Conservation (phyloP, 345 rosid species). For the Isatis tinctoria region DNA sequence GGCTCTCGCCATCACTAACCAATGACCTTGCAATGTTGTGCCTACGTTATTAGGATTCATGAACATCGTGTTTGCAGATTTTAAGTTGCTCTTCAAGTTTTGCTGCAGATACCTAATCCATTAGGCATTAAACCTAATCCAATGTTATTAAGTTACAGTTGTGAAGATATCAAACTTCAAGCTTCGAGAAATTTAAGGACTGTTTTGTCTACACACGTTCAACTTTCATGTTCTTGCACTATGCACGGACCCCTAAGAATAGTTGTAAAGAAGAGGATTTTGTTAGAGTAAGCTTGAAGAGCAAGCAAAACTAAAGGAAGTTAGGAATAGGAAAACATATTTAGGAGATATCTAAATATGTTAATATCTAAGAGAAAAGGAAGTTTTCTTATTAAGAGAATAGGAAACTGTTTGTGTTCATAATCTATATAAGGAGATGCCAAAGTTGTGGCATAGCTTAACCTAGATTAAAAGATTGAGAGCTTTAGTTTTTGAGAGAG, state of each 20-base stretch:
- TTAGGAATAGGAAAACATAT: no score
- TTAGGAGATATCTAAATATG: no score
- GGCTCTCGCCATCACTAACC: constrained; percentile 64
- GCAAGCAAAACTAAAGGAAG: no score
- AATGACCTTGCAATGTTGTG: constrained; percentile 54
- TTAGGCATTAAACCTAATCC: not conserved
- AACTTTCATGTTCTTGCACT: not conserved
- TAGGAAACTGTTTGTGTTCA: no score
- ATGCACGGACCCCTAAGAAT: not conserved
- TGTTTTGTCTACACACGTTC: not conserved
- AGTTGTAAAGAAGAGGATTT: not conserved
- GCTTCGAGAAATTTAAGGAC: not conserved
- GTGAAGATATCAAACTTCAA: not conserved
- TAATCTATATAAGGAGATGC: no score
- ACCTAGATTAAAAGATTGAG: no score
- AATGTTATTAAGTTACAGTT: not conserved
- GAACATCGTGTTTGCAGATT: constrained; percentile 47
- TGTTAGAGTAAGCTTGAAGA: no score
- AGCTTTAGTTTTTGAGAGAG: no score
- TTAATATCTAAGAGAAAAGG: no score
- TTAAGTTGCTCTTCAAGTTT: constrained; percentile 60
- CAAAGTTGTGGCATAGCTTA: no score
- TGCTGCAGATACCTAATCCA: constrained; percentile 47
- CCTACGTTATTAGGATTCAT: constrained; percentile 71
- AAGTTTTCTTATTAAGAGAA: no score